Evolutionary conservation across 352 stramenopile genomes (phyloP), one percentile per base, ranked within the genome.

Genomic region (Pythium phragmitis): DNA sequence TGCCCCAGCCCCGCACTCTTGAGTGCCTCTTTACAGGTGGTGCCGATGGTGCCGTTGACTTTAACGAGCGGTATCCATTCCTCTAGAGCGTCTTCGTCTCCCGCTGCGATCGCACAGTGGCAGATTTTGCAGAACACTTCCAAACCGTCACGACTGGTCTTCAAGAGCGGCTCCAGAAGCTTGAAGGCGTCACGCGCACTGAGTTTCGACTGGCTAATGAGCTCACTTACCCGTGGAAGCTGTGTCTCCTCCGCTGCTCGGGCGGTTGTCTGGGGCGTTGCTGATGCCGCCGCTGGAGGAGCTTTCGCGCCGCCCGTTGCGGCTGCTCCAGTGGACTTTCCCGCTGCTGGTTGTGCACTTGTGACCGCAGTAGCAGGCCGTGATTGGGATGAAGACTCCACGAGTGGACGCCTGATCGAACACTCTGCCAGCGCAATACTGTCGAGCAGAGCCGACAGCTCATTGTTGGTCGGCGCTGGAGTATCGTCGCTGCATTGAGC

Each of bases 191-290:
- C 67, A 3, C 47, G 45, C 12, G 68, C 12, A 19, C 26, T 50
- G n/a, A 68, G 26, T 39, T 70, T 79, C 6, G 67, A 66, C 23
- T 76, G 65, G 7, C 72, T 52, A 12, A 89, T 57, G 23, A 89
- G 49, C 9, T 80, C 73, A 36, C 46, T 57, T 23, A 91, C 53
- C 7, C 56, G 51, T 21, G 74, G 70, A 13, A 82, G 60, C 14
- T 12, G 19, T 33, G 8, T 34, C 8, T 63, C 42, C 16, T 48
- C 45, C 11, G 14, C 16, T 33, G 34, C 67, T 61, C 67, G 70
- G 34, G 71, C 51, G 14, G 73, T 73, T 7, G 65, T 28, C 53
- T 74, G 69, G 7, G 72, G 67, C 13, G 54, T 43, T 0, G 62
- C 8, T 26, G 58, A n/a, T n/a, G 39, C 26, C 28, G 55, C 17